A percentile compares a stretch with the other conserved stretches of the same genome.
Conservation (phyloP, 2,329 filamentous ascomycete species). For the Pyrenophora seminiperda region DNA sequence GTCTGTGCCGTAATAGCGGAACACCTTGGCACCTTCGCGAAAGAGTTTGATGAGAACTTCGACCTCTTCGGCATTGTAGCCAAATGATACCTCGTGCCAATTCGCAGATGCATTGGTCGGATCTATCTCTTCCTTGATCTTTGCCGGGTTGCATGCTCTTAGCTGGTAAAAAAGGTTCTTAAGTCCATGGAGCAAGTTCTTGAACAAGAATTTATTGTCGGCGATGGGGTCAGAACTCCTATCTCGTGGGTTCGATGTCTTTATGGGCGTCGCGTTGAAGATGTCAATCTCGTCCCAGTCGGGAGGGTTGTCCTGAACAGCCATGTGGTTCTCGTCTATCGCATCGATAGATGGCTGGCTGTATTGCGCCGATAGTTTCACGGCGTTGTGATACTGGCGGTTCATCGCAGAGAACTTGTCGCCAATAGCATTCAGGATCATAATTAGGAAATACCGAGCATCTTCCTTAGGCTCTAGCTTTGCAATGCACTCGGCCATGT, state of each 20-base stretch:
- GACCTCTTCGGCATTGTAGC: slow-evolving; percentile 96
- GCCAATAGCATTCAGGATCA: slow-evolving; percentile 96
- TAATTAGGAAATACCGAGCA: slow-evolving; percentile 91
- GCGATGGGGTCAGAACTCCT: slow-evolving; percentile 86
- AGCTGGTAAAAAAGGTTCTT: slow-evolving; percentile 98
- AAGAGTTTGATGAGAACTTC: slow-evolving; percentile 96
- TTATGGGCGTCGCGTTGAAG: slow-evolving; percentile 94
- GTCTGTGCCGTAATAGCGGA: slow-evolving; percentile 94
- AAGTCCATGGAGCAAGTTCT: slow-evolving; percentile 91
- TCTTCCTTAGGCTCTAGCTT: slow-evolving; percentile 92
- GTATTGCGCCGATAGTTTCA: slow-evolving; percentile 84
- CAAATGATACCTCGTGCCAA: slow-evolving; percentile 94
- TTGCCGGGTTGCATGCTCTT: slow-evolving; percentile 78
- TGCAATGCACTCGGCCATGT: slow-evolving; percentile 98
- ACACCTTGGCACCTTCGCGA: slow-evolving; percentile 93
- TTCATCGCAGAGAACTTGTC: slow-evolving; percentile 99
- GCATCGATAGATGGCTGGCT: slow-evolving; percentile 68
- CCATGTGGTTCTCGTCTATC: slow-evolving; percentile 77
- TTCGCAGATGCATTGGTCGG: slow-evolving; percentile 78
- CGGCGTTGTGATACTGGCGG: slow-evolving; percentile 88
- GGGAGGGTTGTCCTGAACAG: slow-evolving; percentile 77
- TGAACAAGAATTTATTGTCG: slow-evolving; percentile 98
- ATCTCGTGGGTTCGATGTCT: slow-evolving; percentile 88
- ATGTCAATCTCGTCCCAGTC: slow-evolving; percentile 99
- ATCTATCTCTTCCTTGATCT: slow-evolving; percentile 67